A percentile compares a stretch with the other conserved stretches of the same genome.
Conservation (phyloP, 805 yeast genomes). For the Teunomyces kruisii region DNA sequence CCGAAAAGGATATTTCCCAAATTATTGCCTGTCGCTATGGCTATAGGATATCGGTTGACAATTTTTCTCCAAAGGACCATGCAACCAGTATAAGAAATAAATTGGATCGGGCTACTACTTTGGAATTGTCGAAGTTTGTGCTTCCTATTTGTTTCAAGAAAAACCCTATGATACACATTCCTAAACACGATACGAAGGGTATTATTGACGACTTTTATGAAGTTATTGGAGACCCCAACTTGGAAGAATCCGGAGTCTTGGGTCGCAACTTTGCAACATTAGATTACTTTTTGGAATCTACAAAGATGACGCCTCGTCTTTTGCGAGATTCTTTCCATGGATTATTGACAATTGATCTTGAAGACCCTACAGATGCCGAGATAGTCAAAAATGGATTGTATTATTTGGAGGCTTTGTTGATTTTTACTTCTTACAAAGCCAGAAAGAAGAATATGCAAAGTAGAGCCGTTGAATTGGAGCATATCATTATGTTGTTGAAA, state of each 20-base stretch:
- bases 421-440: slow-evolving; percentile 64
- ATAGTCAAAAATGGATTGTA: slow-evolving; percentile 58
- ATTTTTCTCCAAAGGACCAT: slow-evolving; percentile 68
- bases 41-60: slow-evolving; percentile 56
- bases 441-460: slow-evolving; percentile 80
- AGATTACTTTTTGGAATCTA: slow-evolving; percentile 46
- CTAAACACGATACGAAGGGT: slow-evolving; percentile 69
- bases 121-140: slow-evolving; percentile 47
- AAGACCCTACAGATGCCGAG: slow-evolving; percentile 23
- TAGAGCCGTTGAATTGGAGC: slow-evolving; percentile 76
- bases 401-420: slow-evolving; percentile 65
- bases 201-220: slow-evolving; percentile 72
- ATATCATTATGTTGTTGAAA: slow-evolving; percentile 63
- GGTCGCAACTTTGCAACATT: slow-evolving; percentile 47
- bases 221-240: slow-evolving; percentile 66
- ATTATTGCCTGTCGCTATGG: slow-evolving; percentile 78
- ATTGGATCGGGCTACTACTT: slow-evolving; percentile 29
- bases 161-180: slow-evolving; percentile 58
- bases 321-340: slow-evolving; percentile 58
- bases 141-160: slow-evolving; percentile 55
- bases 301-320: slow-evolving; percentile 42
- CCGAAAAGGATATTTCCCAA: slow-evolving; percentile 71
- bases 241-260: slow-evolving; percentile 40
- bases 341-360: slow-evolving; percentile 26
- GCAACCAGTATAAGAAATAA: slow-evolving; percentile 30